Evolutionary conservation across 768 basidiomycete species (phyloP), one percentile per base, ranked within the genome.

Genomic region (Agrocybe pediades): DNA sequence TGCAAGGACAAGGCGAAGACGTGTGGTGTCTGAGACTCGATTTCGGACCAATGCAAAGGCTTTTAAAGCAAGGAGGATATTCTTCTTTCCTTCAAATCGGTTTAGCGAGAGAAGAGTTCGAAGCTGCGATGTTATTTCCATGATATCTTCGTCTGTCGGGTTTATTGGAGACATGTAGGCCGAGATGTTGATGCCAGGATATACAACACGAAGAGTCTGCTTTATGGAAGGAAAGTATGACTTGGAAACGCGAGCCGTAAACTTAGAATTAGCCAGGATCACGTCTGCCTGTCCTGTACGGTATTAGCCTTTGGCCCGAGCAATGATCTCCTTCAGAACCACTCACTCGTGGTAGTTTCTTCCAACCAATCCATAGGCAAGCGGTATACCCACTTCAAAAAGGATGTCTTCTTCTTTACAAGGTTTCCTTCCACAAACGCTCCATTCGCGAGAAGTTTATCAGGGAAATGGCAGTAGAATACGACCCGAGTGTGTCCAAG

Each of bases 401-500:
- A 27, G 17, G 81, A 67, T 0, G 71, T 69, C 2, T 71, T 73
- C 46, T 66, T 75, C 62, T 67, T 78, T 33, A 65, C 68, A 40
- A 69, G 62, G 49, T 73, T 69, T 11, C 82, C 86, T 48, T 88
- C 84, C 0, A 85, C 77, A 62, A 80, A 84, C 33, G 78, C 83
- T 0, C 90, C 90, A 56, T 84, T 82, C 6, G 88, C 84, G 23
- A 98, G 80, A 0, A 98, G 76, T 69, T 96, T 96, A 72, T 99
- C 96, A 0, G 96, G 97, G 60, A 99, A 98, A 68, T 98, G 97
- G 60, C 94, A 96, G 68, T 99, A 98, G 71, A 98, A 98, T 17
- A 98, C 87, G 25, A 96, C 90, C 2, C 92, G 85, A n/a, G 83
- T 91, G 19, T 76, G 76, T 2, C 77, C 81, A 13, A 91, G 63